These are phyloP conservation scores for Lyophyllum shimeji DNA, from an alignment of 768 basidiomycete species.

Conservation along the genomic window DNA sequence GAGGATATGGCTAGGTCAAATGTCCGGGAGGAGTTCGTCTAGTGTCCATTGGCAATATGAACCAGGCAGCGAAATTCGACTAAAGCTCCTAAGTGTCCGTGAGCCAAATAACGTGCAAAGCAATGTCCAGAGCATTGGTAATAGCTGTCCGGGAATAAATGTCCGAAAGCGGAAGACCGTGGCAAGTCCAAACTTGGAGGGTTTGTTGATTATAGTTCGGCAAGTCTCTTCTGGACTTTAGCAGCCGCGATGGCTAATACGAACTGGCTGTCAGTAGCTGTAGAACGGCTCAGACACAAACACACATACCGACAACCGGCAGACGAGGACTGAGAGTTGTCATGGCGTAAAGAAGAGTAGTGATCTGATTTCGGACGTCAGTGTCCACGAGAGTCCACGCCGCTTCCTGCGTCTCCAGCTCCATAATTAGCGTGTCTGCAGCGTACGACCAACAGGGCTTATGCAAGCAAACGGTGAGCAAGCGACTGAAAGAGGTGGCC, in stretches of 20 bases:
- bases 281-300: background rate
- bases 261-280: constrained; percentile 2
- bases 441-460: constrained; percentile 74
- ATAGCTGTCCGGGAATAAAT: constrained; percentile 12
- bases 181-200: constrained; percentile 3
- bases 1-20: constrained; percentile 8
- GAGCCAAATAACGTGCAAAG: constrained; percentile 15
- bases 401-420: constrained; percentile 61
- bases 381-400: constrained; percentile 63
- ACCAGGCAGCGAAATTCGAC: constrained; percentile 21
- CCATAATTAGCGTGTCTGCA: constrained; percentile 65
- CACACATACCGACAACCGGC: constrained; percentile 50
- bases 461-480: constrained; percentile 7
- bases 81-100: constrained; percentile 20
- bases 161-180: constrained; percentile 7
- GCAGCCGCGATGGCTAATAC: constrained; percentile 35
- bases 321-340: constrained; percentile 57
- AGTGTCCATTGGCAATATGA: constrained; percentile 18
- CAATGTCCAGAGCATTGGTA: constrained; percentile 8
- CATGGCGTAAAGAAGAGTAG: constrained; percentile 62
- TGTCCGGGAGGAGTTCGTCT: constrained; percentile 22
- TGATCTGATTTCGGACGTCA: constrained; percentile 63
- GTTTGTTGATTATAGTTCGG: constrained; percentile 22
- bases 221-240: constrained; percentile 42
- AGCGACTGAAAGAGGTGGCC: constrained; percentile 3